Evolutionary conservation across 495 filamentous ascomycete species (phyloP).

Genomic region (Echria macrotheca): DNA sequence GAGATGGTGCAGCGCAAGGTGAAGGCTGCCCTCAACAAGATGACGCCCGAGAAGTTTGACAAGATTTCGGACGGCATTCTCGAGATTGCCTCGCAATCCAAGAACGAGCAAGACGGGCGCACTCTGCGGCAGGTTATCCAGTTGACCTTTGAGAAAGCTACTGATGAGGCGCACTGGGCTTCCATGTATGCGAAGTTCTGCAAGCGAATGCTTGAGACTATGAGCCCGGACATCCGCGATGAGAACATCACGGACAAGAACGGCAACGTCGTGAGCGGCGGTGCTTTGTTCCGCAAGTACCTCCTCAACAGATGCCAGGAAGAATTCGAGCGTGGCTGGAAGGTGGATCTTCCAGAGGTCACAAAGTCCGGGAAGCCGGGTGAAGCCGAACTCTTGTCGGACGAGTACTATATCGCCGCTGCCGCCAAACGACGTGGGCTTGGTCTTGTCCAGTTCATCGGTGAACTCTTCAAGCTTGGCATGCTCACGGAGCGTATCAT

Average conservation of each 20-base stretch:
- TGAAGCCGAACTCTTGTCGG: constrained; percentile 79
- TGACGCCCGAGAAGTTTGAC: constrained; percentile 99
- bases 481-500: constrained; percentile 99
- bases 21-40: constrained; percentile 97
- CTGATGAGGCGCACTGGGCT: constrained; percentile 97
- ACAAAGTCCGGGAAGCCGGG: constrained; percentile 71
- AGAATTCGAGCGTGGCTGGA: constrained; percentile 98
- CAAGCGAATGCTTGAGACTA: constrained; percentile 90
- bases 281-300: constrained; percentile 95
- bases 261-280: constrained; percentile 82
- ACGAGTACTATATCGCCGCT: constrained; percentile 94
- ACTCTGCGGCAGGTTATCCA: constrained; percentile 97
- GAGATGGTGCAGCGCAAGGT: constrained; percentile 97
- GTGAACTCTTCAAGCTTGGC: constrained; percentile 94
- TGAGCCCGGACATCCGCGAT: constrained; percentile 93
- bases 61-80: constrained; percentile 91
- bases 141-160: constrained; percentile 98
- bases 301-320: constrained; percentile 97
- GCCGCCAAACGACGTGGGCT: constrained; percentile 95
- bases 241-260: constrained; percentile 84
- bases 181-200: constrained; percentile 99
- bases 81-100: constrained; percentile 87
- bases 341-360: constrained; percentile 76
- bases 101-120: constrained; percentile 88
- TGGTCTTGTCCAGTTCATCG: constrained; percentile 98